Percentiles rank a stretch among this genome's conserved stretches.
phyloP scores from a whole-genome alignment of 2,329 filamentous ascomycete genomes.

The Verticillium nubilum region DNA sequence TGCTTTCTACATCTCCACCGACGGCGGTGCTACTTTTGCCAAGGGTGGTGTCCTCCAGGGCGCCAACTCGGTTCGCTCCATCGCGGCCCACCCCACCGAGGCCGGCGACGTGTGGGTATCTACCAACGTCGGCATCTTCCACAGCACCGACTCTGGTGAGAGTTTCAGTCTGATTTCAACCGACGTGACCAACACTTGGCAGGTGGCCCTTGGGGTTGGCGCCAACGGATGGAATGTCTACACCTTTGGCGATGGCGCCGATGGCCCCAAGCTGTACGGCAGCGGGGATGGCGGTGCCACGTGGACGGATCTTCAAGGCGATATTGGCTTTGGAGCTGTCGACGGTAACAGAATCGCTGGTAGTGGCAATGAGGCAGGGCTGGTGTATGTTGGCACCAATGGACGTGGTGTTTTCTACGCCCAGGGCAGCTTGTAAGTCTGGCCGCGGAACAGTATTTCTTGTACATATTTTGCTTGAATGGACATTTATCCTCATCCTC shows the following conservation, averaged over 20 bases:
- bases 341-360: slow-evolving; percentile 33
- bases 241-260: slow-evolving; percentile 37
- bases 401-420: slow-evolving; percentile 38
- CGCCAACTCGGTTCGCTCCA: slow-evolving; percentile 43
- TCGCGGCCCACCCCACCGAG: slow-evolving; percentile 50
- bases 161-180: slow-evolving; percentile 36
- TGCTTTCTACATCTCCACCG: slow-evolving; percentile 46
- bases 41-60: slow-evolving; percentile 28
- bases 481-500: neutral
- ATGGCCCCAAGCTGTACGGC: slow-evolving; percentile 38
- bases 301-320: slow-evolving; percentile 43
- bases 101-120: slow-evolving; percentile 59
- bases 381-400: slow-evolving; percentile 46
- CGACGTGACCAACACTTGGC: slow-evolving; percentile 31
- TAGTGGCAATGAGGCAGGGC: slow-evolving; percentile 36
- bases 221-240: slow-evolving; percentile 39
- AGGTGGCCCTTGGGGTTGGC: slow-evolving; percentile 38
- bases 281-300: slow-evolving; percentile 35
- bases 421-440: neutral
- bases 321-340: slow-evolving; percentile 40
- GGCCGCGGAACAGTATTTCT: neutral
- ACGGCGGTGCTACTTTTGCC: slow-evolving; percentile 41
- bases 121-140: slow-evolving; percentile 48
- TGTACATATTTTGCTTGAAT: neutral
- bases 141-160: slow-evolving; percentile 44